phyloP scores from a whole-genome alignment of 306 rosid species.

The Sindora glabra region DNA sequence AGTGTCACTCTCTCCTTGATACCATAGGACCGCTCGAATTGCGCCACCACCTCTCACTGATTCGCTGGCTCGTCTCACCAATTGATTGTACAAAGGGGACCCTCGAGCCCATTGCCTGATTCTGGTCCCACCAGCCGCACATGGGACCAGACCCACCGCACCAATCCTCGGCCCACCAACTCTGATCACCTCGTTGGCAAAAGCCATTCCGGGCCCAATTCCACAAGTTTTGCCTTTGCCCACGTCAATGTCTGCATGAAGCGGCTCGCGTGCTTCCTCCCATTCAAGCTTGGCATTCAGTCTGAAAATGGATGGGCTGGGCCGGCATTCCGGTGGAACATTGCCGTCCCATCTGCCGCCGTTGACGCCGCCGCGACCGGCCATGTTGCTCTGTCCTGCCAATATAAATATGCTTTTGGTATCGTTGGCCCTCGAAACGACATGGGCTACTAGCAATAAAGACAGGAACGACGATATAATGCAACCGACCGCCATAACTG shows the following conservation, averaged over 20 bases:
- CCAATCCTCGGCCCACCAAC: background rate
- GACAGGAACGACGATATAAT: no score
- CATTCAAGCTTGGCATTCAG: slow-evolving; percentile 44
- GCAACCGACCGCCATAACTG: no score
- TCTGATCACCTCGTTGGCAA: slow-evolving; percentile 39
- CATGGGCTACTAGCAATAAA: no score
- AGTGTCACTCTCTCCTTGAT: slow-evolving; percentile 60
- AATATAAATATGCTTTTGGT: slow-evolving; percentile 44
- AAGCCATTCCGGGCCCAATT: slow-evolving; percentile 56
- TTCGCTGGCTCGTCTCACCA: slow-evolving; percentile 24
- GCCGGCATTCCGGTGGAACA: slow-evolving; percentile 38
- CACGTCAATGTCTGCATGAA: slow-evolving; percentile 52
- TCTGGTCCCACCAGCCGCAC: slow-evolving; percentile 51
- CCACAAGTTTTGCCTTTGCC: slow-evolving; percentile 44
- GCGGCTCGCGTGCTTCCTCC: slow-evolving; percentile 72
- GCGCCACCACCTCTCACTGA: slow-evolving; percentile 19
- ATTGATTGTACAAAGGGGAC: slow-evolving; percentile 21
- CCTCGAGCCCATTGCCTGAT: slow-evolving; percentile 43
- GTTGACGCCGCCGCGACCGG: slow-evolving; percentile 70
- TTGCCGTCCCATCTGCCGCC: slow-evolving; percentile 56
- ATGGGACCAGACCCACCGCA: slow-evolving; percentile 54
- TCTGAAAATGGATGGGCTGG: slow-evolving; percentile 34
- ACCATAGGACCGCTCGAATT: slow-evolving; percentile 46
- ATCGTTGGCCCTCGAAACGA: no score
- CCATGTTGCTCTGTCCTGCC: slow-evolving; percentile 99